Evolutionary conservation across 176 grass and related monocot species (phyloP), one percentile per base, ranked within the genome.

Genomic region (Tillandsia fasciculata): DNA sequence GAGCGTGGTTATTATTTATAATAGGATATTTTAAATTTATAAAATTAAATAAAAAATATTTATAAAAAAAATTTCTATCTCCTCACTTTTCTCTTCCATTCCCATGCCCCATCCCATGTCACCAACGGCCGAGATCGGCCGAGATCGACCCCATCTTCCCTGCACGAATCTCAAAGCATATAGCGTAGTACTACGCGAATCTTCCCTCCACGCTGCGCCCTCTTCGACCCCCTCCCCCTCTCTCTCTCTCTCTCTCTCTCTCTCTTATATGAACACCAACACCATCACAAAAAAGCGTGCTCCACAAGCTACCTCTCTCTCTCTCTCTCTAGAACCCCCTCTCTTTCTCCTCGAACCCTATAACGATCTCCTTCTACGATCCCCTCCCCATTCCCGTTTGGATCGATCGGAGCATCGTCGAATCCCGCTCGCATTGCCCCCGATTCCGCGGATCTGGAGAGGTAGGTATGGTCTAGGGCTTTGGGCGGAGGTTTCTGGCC

Each of bases 381-480:
- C 10, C 12, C 12, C 58, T 22, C 5, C 57, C 72, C 12, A 12
- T 47, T 51, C 48, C 13, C 23, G 4, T 17, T 3, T 12, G 11
- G 10, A 47, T 24, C 26, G 9, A 10, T 64, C 15, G 42, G 8
- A 11, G 22, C 11, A 54, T 29, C n/a, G 9, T 11, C 10, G 53
- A 28, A 27, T 70, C 68, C 51, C 2, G 13, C 2, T 3, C 11
- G 1, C 11, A 26, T 26, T 70, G 20, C 9, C 22, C 22, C 14
- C 1, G 33, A 42, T 42, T 42, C 33, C 5, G 3, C 4, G 33
- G 33, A 50, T 69, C 22, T 70, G 50, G n/a, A 20, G 49, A 23
- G 51, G 7, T 70, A 12, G 64, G 64, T 81, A 67, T 9, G 78
- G 63, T 8, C 68, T 75, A 73, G 22, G 70, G 15, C 51, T 56